phyloP scores from a whole-genome alignment of 805 yeast species.

The Schizosaccharomyces japonicus region DNA sequence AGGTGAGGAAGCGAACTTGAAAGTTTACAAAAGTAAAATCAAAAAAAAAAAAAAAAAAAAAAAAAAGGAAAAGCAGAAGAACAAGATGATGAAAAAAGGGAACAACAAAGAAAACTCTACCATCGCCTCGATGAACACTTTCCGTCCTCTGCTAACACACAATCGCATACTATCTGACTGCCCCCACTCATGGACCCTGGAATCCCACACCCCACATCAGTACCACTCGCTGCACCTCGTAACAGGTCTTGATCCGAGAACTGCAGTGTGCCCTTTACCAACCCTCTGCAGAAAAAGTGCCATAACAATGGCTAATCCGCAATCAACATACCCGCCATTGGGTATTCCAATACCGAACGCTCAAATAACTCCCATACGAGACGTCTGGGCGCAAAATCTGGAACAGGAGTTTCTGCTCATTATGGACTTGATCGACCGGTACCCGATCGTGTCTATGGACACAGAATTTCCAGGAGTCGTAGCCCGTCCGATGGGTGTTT shows the following conservation, averaged over 20 bases:
- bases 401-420: slow-evolving; percentile 20
- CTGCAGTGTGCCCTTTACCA: no score
- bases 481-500: slow-evolving; percentile 86
- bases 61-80: no score
- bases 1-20: no score
- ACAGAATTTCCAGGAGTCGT: slow-evolving; percentile 92
- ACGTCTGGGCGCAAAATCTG: slow-evolving; percentile 22
- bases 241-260: no score
- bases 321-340: not conserved
- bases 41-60: not conserved
- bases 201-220: no score
- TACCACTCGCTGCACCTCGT: no score
- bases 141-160: no score
- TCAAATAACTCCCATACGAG: slow-evolving; percentile 3
- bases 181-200: no score
- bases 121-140: no score
- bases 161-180: no score
- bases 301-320: not conserved
- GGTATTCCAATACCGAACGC: not conserved
- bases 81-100: no score
- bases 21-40: not conserved
- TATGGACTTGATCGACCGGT: slow-evolving; percentile 18
- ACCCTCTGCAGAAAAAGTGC: not conserved
- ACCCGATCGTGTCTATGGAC: slow-evolving; percentile 29
- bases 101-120: no score